phyloP scores from a whole-genome alignment of 441 rosid genomes.

The California macrophylla region DNA sequence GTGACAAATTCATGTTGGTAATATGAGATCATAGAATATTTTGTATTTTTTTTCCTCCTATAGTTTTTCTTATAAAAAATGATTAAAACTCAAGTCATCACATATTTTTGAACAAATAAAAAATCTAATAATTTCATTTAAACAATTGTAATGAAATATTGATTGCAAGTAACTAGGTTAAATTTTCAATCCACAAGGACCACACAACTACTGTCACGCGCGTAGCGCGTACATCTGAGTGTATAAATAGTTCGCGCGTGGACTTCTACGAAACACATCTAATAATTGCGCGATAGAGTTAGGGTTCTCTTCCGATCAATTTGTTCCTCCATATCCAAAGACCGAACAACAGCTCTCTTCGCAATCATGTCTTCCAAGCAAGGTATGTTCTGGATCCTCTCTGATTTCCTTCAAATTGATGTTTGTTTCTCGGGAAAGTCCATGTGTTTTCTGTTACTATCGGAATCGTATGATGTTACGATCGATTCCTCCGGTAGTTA shows the following conservation, averaged over 20 bases:
- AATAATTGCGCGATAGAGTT: background rate
- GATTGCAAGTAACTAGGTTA: too few species aligned
- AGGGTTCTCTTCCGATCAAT: background rate
- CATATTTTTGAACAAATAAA: too few species aligned
- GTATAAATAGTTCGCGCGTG: background rate
- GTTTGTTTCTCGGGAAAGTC: background rate
- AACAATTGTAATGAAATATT: too few species aligned
- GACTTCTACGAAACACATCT: background rate
- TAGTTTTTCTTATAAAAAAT: too few species aligned
- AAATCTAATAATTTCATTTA: too few species aligned
- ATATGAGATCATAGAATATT: too few species aligned
- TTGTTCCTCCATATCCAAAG: constrained; percentile 1
- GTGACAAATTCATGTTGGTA: too few species aligned
- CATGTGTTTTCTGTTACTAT: background rate
- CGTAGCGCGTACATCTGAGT: background rate
- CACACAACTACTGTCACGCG: too few species aligned
- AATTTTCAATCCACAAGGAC: too few species aligned
- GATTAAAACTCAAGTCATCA: too few species aligned
- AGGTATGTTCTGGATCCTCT: constrained; percentile 31
- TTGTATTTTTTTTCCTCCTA: too few species aligned
- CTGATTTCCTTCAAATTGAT: background rate
- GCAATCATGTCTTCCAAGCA: constrained; percentile 76
- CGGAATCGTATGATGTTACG: background rate
- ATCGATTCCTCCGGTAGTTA: background rate
- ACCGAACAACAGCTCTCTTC: constrained; percentile 24